Conservation (phyloP, 306 rosid genomes). For the Pterocarpus macrocarpus region DNA sequence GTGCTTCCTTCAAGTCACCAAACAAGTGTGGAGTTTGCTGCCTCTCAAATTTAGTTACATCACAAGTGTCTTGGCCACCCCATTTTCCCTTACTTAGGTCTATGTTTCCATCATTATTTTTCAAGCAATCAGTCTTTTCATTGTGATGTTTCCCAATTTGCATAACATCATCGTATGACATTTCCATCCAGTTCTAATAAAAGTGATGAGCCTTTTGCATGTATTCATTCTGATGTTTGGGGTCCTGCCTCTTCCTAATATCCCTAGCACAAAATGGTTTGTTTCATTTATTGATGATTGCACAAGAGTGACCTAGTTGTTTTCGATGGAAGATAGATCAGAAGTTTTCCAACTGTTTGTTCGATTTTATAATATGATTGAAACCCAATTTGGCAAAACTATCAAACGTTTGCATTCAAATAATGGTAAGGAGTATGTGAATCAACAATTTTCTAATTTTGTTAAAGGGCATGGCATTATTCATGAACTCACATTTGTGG, state of each 20-base stretch:
- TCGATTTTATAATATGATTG: too few species aligned
- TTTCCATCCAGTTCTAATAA: background rate
- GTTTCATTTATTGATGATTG: background rate
- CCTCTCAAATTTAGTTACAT: background rate
- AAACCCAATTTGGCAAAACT: too few species aligned
- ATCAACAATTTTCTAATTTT: too few species aligned
- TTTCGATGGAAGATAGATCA: too few species aligned
- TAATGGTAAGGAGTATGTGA: too few species aligned
- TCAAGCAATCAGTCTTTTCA: background rate
- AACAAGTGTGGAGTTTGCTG: background rate
- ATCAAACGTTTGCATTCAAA: too few species aligned
- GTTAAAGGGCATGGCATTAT: too few species aligned
- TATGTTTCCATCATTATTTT: background rate
- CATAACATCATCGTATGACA: background rate
- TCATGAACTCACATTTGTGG: too few species aligned
- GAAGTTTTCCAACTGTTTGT: too few species aligned
- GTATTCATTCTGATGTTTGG: too few species aligned
- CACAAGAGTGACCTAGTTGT: too few species aligned
- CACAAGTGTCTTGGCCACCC: background rate
- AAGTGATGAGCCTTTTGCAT: background rate
- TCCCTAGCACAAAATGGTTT: background rate
- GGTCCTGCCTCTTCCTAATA: too few species aligned
- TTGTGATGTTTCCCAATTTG: background rate
- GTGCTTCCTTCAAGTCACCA: background rate
- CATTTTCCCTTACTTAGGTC: background rate